Conservation (phyloP, 495 filamentous ascomycete species). For the Lindgomyces ingoldianus region DNA sequence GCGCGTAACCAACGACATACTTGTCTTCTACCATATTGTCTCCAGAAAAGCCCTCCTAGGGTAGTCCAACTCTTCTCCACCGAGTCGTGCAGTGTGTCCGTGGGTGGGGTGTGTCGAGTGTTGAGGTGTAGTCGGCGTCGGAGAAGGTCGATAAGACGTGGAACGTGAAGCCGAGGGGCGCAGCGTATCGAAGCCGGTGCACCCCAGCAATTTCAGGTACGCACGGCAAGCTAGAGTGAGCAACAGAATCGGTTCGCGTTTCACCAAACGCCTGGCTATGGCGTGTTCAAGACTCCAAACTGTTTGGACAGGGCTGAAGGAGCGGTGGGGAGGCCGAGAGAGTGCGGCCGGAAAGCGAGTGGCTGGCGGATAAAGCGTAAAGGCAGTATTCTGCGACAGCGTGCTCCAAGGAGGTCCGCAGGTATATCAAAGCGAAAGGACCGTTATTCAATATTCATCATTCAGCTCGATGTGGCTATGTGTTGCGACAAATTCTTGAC, state of each 20-base stretch:
- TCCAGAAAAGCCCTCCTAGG: too few species aligned
- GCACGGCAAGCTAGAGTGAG: not conserved
- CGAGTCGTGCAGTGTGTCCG: too few species aligned
- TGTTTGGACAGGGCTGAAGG: conserved; percentile 14
- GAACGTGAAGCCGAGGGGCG: conserved; percentile 25
- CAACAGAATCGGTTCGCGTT: conserved; percentile 31
- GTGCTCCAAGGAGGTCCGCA: not conserved
- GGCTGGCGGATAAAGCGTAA: not conserved
- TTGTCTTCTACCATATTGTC: conserved; percentile 81
- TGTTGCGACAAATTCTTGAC: not conserved
- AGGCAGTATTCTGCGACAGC: conserved; percentile 1
- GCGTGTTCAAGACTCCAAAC: not conserved
- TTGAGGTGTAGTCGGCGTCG: conserved; percentile 5
- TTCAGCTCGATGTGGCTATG: not conserved
- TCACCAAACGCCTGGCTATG: conserved; percentile 37
- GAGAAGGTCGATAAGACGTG: conserved; percentile 30
- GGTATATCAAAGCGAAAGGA: not conserved
- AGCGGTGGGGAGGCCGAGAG: conserved; percentile 3
- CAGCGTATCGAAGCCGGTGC: too few species aligned
- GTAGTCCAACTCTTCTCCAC: too few species aligned
- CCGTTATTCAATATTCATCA: not conserved
- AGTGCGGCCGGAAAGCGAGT: not conserved
- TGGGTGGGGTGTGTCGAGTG: conserved; percentile 27
- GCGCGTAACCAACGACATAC: conserved; percentile 54
- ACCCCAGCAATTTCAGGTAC: conserved; percentile 31